Evolutionary conservation across 2,329 filamentous ascomycete genomes (phyloP).

Genomic region (Stagonosporopsis tanaceti): DNA sequence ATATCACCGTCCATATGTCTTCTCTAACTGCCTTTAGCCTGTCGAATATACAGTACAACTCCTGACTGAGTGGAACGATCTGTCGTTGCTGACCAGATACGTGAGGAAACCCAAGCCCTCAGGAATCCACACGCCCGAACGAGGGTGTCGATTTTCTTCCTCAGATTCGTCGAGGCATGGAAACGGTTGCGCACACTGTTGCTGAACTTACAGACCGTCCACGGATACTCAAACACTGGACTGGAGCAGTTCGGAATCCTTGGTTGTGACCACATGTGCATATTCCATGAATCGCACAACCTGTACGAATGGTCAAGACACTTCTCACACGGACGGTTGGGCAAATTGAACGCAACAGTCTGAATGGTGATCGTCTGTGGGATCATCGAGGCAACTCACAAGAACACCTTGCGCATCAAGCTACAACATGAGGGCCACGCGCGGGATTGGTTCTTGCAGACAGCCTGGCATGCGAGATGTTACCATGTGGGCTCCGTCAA

Average conservation of each 20-base stretch:
- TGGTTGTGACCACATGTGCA: neutral
- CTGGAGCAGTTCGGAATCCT: neutral
- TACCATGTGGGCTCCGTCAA: neutral
- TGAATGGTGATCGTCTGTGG: neutral
- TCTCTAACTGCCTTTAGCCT: no score
- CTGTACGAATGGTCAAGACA: neutral
- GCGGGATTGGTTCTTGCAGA: neutral
- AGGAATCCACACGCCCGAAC: no score
- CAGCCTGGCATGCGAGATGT: neutral
- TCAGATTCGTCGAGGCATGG: neutral
- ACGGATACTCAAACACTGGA: neutral
- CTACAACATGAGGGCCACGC: neutral
- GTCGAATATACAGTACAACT: no score
- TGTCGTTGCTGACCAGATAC: no score
- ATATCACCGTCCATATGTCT: no score
- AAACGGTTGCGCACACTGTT: neutral
- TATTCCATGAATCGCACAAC: neutral
- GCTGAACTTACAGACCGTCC: neutral
- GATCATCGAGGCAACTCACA: neutral
- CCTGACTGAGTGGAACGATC: no score
- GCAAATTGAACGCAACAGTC: neutral
- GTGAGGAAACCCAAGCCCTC: no score
- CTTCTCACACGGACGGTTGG: neutral
- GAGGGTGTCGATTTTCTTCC: neutral
- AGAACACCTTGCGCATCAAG: neutral